These are phyloP conservation scores for Lolium perenne DNA, from an alignment of 176 grass and related monocot species.

Conservation along the genomic window DNA sequence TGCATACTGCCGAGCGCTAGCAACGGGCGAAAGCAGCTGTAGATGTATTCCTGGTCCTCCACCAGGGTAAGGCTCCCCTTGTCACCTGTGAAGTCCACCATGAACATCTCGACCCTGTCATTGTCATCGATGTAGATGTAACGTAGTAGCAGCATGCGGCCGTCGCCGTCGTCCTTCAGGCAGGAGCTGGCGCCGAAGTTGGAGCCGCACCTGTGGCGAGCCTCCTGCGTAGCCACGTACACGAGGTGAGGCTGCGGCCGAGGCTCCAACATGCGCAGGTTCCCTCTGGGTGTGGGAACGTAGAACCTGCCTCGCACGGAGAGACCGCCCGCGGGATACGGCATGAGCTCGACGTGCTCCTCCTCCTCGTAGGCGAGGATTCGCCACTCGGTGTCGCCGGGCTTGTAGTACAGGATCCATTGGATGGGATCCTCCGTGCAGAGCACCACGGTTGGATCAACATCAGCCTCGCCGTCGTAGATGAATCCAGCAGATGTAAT, in stretches of 20 bases:
- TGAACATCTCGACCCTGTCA: neutral
- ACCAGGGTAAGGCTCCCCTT: neutral
- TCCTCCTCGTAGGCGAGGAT: too few relatives aligned
- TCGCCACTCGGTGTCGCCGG: neutral
- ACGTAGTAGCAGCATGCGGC: neutral
- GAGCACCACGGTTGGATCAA: conserved; percentile 1
- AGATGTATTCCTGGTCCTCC: neutral
- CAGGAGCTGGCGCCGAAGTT: neutral
- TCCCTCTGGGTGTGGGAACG: neutral
- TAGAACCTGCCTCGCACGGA: neutral
- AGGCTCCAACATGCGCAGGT: conserved; percentile 28
- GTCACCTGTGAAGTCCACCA: neutral
- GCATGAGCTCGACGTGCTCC: neutral
- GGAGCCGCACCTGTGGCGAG: neutral
- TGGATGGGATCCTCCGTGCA: neutral
- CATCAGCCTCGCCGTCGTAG: neutral
- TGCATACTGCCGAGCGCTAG: neutral
- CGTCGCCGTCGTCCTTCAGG: neutral
- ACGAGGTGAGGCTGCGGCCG: neutral
- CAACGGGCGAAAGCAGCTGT: neutral
- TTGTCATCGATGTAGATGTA: neutral
- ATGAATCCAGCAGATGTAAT: neutral
- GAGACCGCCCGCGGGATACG: neutral
- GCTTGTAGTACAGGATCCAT: neutral
- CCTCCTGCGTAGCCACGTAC: neutral